Conservation (phyloP, 192 early-diverging fungal genomes). For the Mortierella antarctica region DNA sequence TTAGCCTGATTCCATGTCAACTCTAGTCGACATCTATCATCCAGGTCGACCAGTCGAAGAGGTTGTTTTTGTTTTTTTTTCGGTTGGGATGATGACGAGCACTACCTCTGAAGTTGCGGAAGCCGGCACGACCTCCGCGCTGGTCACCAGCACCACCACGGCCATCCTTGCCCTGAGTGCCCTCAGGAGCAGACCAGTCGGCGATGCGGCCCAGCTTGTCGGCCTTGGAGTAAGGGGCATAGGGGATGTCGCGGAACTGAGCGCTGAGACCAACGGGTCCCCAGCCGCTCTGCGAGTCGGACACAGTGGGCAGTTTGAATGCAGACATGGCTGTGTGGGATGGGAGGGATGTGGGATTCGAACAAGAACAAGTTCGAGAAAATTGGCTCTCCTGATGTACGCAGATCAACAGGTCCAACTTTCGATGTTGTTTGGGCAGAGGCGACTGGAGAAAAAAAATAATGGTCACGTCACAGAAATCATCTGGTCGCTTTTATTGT, state of each 20-base stretch:
- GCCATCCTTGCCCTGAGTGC: constrained; percentile 69
- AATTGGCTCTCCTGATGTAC: constrained; percentile 1
- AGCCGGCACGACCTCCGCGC: constrained; percentile 54
- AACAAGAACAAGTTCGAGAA: background rate
- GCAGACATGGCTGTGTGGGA: constrained; percentile 40
- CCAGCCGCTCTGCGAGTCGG: constrained; percentile 90
- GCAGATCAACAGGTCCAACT: background rate
- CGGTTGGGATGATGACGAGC: background rate
- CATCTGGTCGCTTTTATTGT: background rate
- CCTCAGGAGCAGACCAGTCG: constrained; percentile 87
- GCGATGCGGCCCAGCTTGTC: constrained; percentile 96
- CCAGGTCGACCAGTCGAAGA: background rate
- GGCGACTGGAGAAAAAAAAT: too few species aligned
- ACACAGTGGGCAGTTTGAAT: constrained; percentile 83
- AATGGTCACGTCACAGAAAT: background rate
- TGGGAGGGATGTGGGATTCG: background rate
- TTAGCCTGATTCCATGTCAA: background rate
- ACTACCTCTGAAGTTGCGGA: constrained; percentile 56
- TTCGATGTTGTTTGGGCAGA: background rate
- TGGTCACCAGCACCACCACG: constrained; percentile 58
- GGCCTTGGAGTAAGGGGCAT: constrained; percentile 93
- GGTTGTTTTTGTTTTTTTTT: background rate
- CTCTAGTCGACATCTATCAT: background rate
- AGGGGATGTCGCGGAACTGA: constrained; percentile 86
- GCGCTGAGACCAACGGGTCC: constrained; percentile 81